phyloP scores from a whole-genome alignment of 1,284 basidiomycete species.

The Pseudozyma hubeiensis region DNA sequence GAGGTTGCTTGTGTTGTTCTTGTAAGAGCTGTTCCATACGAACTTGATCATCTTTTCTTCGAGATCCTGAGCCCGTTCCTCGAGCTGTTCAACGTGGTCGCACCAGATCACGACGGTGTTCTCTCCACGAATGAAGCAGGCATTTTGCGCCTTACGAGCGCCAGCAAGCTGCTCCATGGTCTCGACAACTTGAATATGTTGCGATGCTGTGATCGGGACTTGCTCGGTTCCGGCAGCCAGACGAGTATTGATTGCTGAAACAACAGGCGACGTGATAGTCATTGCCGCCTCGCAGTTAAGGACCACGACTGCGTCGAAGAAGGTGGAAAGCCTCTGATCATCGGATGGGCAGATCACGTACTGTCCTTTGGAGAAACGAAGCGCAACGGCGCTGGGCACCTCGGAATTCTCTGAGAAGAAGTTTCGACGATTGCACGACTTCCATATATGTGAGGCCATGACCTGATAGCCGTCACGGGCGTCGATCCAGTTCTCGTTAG shows the following conservation, averaged over 20 bases:
- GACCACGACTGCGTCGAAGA: slow-evolving; percentile 73
- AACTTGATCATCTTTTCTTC: slow-evolving; percentile 83
- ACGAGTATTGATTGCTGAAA: slow-evolving; percentile 75
- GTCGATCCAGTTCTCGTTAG: slow-evolving; percentile 30
- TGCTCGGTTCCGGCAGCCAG: slow-evolving; percentile 66
- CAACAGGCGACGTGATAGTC: slow-evolving; percentile 80
- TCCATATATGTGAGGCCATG: slow-evolving; percentile 48
- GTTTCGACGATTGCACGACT: slow-evolving; percentile 18
- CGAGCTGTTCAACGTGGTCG: slow-evolving; percentile 74
- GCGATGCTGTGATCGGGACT: slow-evolving; percentile 45
- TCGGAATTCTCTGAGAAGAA: slow-evolving; percentile 29
- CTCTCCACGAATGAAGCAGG: slow-evolving; percentile 82
- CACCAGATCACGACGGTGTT: slow-evolving; percentile 81
- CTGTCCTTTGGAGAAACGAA: slow-evolving; percentile 49
- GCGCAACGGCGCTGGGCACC: slow-evolving; percentile 34
- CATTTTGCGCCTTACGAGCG: slow-evolving; percentile 84
- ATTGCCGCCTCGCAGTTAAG: slow-evolving; percentile 84
- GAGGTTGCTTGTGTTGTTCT: slow-evolving; percentile 19
- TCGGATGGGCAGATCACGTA: slow-evolving; percentile 44
- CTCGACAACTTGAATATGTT: slow-evolving; percentile 66
- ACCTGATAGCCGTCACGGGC: slow-evolving; percentile 42
- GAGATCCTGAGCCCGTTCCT: slow-evolving; percentile 72
- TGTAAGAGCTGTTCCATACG: slow-evolving; percentile 73
- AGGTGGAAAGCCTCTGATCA: slow-evolving; percentile 25
- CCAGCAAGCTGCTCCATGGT: slow-evolving; percentile 75